Evolutionary conservation across 2,329 filamentous ascomycete genomes (phyloP), one percentile per base, ranked within the genome.

Genomic region (Hypoxylon sp.): DNA sequence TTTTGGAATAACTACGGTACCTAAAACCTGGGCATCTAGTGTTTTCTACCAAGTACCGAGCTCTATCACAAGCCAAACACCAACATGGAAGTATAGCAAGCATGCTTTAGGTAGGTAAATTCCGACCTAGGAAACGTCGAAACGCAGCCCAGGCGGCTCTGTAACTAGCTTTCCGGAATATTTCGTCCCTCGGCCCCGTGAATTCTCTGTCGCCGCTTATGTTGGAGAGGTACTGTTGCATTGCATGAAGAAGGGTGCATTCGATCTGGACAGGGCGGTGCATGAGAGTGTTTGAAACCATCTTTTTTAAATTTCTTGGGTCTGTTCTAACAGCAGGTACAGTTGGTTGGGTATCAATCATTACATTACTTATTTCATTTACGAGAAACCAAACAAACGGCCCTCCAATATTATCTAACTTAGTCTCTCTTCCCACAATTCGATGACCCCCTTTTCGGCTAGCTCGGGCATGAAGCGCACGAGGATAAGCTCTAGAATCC

Each of bases 381-480:
- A 70, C 68, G 62, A 68, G 65, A 64, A 62, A 61, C 59, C 47
- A 53, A 63, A 59, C 29, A 62, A 17, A 52, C 48, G 56, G 55
- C 47, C 56, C 35, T 63, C 62, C 46, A 44, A 44, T 19, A 44
- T 44, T 19, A 44, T 44, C 72, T 70, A 80, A 58, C 72, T 77
- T 52, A 94, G 83, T 75, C 93, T 86, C 80, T 94, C 92, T 70
- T 89, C 90, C 87, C 92, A 88, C 62, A 97, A 80, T 75, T 94
- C 92, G 61, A 85, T 84, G 31, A 93, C 87, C 39, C 90, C 89
- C 77, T 88, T 90, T 74, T 93, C 91, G 59, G 86, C 86, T 74
- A 98, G 79, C 81, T 99, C 96, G 3, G 96, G 96, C 77, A 97
- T 88, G 68, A 98, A 80, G 71, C 91, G 89, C 63, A 94, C 87